Conservation (phyloP, 176 grass and related monocot genomes). For the Triticum urartu region DNA sequence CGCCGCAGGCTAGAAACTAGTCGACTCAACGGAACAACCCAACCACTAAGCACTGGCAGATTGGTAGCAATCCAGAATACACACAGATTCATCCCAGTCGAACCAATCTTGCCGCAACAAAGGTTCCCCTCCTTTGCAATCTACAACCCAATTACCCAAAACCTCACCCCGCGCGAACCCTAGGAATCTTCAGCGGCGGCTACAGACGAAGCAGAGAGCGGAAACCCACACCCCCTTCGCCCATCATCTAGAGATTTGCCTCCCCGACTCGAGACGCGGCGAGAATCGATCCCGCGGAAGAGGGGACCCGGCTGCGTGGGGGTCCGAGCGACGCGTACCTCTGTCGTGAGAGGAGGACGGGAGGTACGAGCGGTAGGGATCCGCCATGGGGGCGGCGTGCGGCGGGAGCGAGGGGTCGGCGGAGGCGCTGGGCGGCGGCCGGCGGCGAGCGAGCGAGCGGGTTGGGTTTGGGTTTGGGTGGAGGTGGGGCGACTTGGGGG, state of each 20-base stretch:
- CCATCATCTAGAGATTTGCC: neutral
- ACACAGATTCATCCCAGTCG: neutral
- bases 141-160: neutral
- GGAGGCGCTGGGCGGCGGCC: neutral
- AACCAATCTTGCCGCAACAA: neutral
- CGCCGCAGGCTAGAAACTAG: neutral
- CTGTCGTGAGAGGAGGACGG: constrained; percentile 26
- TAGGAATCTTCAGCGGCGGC: no score
- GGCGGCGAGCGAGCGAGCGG: neutral
- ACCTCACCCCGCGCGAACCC: neutral
- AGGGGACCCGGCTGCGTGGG: neutral
- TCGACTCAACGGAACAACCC: neutral
- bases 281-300: neutral
- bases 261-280: neutral
- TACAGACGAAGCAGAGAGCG: neutral
- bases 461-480: neutral
- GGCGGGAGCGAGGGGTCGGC: neutral
- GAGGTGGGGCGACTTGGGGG: no score
- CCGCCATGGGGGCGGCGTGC: constrained; percentile 18
- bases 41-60: neutral
- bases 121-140: neutral
- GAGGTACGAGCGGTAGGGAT: constrained; percentile 42
- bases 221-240: neutral
- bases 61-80: neutral
- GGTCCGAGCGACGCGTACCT: constrained; percentile 21